Evolutionary conservation across 2,329 filamentous ascomycete species (phyloP).

Genomic region (Pseudogymnoascus verrucosus): DNA sequence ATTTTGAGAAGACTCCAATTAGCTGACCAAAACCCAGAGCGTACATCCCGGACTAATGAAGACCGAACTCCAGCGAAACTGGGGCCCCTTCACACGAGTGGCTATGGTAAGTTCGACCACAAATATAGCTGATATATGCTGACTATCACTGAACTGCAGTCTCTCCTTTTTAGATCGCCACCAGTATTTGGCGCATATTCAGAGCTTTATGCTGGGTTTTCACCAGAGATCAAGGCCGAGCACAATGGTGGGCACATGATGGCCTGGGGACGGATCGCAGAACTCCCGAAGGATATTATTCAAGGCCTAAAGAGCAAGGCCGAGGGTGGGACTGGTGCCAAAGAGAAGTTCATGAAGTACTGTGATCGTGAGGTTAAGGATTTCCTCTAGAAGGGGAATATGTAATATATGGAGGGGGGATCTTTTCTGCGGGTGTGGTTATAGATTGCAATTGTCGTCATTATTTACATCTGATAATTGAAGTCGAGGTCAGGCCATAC

Average conservation of each 20-base stretch:
- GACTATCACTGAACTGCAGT: constrained; percentile 10
- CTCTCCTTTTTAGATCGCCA: constrained; percentile 21
- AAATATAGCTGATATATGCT: neutral
- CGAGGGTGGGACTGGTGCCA: constrained; percentile 24
- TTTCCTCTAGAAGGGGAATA: constrained; percentile 15
- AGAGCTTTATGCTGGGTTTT: constrained; percentile 31
- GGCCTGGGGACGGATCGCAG: constrained; percentile 33
- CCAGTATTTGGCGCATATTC: constrained; percentile 30
- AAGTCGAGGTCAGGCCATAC: constrained; percentile 12
- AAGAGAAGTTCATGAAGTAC: constrained; percentile 29
- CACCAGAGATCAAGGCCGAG: constrained; percentile 25
- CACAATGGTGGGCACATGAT: constrained; percentile 33
- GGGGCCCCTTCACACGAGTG: constrained; percentile 8
- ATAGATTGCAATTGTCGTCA: constrained; percentile 12
- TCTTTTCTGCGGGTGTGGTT: neutral
- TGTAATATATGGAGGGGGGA: neutral
- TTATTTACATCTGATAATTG: constrained; percentile 10
- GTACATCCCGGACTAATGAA: constrained; percentile 36
- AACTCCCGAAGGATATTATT: constrained; percentile 17
- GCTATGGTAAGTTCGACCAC: constrained; percentile 17
- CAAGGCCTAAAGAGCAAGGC: constrained; percentile 19
- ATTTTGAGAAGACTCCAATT: neutral
- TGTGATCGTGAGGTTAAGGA: constrained; percentile 25
- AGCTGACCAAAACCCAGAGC: constrained; percentile 15
- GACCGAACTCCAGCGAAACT: constrained; percentile 30